Conservation (phyloP, 768 basidiomycete species). For the Trametes meyenii region DNA sequence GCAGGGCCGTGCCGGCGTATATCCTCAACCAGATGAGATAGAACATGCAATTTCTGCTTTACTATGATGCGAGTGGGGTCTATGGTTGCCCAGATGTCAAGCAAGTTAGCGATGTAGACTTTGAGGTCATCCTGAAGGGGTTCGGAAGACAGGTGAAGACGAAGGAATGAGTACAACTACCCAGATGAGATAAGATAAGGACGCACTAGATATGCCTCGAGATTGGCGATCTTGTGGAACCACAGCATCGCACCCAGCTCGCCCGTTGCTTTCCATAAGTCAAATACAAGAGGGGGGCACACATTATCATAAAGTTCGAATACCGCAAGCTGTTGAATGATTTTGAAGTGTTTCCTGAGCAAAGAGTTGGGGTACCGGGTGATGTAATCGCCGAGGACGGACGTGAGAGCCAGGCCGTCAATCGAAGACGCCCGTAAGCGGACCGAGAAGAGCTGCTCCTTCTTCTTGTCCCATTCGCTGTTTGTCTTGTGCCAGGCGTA, state of each 20-base stretch:
- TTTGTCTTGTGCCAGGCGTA: conserved; percentile 44
- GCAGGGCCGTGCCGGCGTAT: conserved; percentile 37
- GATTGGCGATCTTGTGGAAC: conserved; percentile 17
- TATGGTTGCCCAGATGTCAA: conserved; percentile 18
- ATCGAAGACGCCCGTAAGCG: conserved; percentile 39
- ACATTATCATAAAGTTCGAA: conserved; percentile 37
- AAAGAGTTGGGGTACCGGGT: conserved; percentile 47
- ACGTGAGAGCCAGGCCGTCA: conserved; percentile 30
- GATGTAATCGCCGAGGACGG: conserved; percentile 44
- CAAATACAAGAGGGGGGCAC: conserved; percentile 1
- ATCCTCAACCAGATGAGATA: conserved; percentile 21
- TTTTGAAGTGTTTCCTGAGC: conserved; percentile 47
- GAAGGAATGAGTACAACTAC: neutral
- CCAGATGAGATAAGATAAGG: neutral
- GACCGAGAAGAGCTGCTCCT: conserved; percentile 32
- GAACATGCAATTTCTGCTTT: conserved; percentile 26
- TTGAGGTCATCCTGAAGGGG: conserved; percentile 17
- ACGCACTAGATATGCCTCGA: conserved; percentile 21
- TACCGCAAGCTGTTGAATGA: conserved; percentile 37
- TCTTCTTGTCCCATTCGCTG: conserved; percentile 33
- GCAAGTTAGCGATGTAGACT: conserved; percentile 21
- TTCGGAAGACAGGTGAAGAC: neutral
- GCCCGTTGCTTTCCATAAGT: conserved; percentile 23
- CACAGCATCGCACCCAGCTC: conserved; percentile 22
- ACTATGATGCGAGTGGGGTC: conserved; percentile 20